phyloP scores from a whole-genome alignment of 2,329 filamentous ascomycete genomes.

The Alternaria gaisen region DNA sequence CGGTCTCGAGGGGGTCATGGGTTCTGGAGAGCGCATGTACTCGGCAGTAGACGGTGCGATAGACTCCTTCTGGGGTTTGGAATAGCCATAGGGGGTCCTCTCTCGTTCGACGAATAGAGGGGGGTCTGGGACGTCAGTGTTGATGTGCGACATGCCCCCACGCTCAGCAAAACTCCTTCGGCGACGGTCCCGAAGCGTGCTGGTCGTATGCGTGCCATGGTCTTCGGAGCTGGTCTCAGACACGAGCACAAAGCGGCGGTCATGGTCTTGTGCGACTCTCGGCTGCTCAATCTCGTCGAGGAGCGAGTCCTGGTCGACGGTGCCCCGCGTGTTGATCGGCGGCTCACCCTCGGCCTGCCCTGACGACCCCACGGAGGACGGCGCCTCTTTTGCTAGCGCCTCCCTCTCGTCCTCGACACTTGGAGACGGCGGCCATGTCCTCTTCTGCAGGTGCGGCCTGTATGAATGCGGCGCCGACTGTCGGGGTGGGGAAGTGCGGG shows the following conservation, averaged over 20 bases:
- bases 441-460: slow-evolving; percentile 28
- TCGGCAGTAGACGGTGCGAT: slow-evolving; percentile 50
- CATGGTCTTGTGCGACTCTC: slow-evolving; percentile 54
- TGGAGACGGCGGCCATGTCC: slow-evolving; percentile 66
- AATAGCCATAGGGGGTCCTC: slow-evolving; percentile 58
- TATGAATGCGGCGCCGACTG: slow-evolving; percentile 28
- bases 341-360: slow-evolving; percentile 56
- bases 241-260: slow-evolving; percentile 72
- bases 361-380: slow-evolving; percentile 40
- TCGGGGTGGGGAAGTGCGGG: slow-evolving; percentile 38
- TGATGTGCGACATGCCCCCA: slow-evolving; percentile 44
- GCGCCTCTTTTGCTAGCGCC: slow-evolving; percentile 69
- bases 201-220: slow-evolving; percentile 7
- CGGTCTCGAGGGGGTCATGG: slow-evolving; percentile 52
- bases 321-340: slow-evolving; percentile 70
- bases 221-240: slow-evolving; percentile 37
- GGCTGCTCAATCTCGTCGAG: slow-evolving; percentile 66
- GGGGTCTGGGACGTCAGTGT: slow-evolving; percentile 49
- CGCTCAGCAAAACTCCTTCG: slow-evolving; percentile 48
- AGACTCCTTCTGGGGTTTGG: slow-evolving; percentile 47
- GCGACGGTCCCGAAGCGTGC: slow-evolving; percentile 24
- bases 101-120: slow-evolving; percentile 53
- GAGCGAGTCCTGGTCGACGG: slow-evolving; percentile 73
- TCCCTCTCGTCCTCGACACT: slow-evolving; percentile 74
- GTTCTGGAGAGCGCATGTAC: slow-evolving; percentile 60